Evolutionary conservation across 495 filamentous ascomycete species (phyloP).

Genomic region (Penicillium cosmopolitanum): DNA sequence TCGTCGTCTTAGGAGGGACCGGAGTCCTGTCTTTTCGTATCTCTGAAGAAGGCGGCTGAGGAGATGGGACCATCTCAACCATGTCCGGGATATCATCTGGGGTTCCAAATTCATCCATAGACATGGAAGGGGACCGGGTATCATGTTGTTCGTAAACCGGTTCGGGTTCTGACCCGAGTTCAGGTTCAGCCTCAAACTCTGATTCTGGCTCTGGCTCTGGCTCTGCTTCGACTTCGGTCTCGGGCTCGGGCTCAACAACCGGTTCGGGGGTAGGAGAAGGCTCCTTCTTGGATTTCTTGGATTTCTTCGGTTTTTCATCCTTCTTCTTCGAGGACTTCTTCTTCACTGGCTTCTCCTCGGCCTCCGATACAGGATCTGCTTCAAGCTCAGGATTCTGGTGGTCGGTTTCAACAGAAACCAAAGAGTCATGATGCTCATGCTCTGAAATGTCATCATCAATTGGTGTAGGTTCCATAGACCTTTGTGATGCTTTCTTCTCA

Average conservation of each 20-base stretch:
- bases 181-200: slow-evolving; percentile 9
- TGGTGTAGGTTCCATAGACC: slow-evolving; percentile 33
- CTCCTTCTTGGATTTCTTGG: slow-evolving; percentile 50
- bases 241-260: slow-evolving; percentile 1
- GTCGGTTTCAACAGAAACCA: background rate
- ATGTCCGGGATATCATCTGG: slow-evolving; percentile 31
- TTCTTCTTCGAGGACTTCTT: slow-evolving; percentile 43
- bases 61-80: slow-evolving; percentile 28
- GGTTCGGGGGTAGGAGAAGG: slow-evolving; percentile 12
- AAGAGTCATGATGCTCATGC: background rate
- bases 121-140: slow-evolving; percentile 17
- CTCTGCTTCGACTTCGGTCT: slow-evolving; percentile 22
- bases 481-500: slow-evolving; percentile 29
- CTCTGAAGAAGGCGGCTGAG: slow-evolving; percentile 26
- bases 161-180: background rate
- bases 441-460: slow-evolving; percentile 26
- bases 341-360: slow-evolving; percentile 33
- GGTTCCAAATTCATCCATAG: slow-evolving; percentile 26
- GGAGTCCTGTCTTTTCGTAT: slow-evolving; percentile 32
- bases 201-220: slow-evolving; percentile 27
- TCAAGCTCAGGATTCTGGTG: slow-evolving; percentile 11
- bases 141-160: slow-evolving; percentile 12
- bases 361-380: slow-evolving; percentile 30
- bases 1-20: slow-evolving; percentile 46
- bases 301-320: slow-evolving; percentile 48